phyloP scores from a whole-genome alignment of 768 basidiomycete species.

The Lepiota brunneoincarnata region DNA sequence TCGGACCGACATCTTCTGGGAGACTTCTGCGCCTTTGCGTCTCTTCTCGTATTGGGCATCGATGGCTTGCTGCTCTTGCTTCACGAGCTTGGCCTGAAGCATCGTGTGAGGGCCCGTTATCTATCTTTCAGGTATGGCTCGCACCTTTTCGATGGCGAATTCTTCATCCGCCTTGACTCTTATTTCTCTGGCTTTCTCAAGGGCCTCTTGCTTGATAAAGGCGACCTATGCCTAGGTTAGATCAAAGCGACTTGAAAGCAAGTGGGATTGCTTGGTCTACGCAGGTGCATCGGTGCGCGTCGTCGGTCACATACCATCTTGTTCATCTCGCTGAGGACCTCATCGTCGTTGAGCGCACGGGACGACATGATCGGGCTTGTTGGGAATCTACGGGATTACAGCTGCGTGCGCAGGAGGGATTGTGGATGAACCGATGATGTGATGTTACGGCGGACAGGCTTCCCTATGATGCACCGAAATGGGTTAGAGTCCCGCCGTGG shows the following conservation, averaged over 20 bases:
- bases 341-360: conserved; percentile 87
- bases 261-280: not conserved
- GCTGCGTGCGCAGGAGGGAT: not conserved
- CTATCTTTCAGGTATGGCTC: not conserved
- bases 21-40: conserved; percentile 87
- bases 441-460: too few relatives aligned
- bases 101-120: conserved; percentile 6
- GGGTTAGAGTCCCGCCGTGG: too few relatives aligned
- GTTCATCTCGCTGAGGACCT: conserved; percentile 95
- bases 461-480: too few relatives aligned
- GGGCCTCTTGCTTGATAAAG: conserved; percentile 98
- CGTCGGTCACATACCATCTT: conserved; percentile 74
- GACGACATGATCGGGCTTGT: conserved; percentile 51
- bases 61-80: conserved; percentile 93
- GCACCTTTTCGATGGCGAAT: conserved; percentile 96
- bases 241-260: not conserved
- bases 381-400: not conserved
- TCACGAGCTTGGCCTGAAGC: conserved; percentile 89
- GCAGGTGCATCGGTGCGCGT: not conserved
- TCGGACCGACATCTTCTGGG: conserved; percentile 88
- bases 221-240: conserved; percentile 59
- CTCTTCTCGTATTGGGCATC: conserved; percentile 96
- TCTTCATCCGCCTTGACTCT: conserved; percentile 98
- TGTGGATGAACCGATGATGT: not conserved
- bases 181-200: conserved; percentile 97